These are phyloP conservation scores for Pestalotiopsis sp. DNA, from an alignment of 2,329 filamentous ascomycete species.

Conservation along the genomic window DNA sequence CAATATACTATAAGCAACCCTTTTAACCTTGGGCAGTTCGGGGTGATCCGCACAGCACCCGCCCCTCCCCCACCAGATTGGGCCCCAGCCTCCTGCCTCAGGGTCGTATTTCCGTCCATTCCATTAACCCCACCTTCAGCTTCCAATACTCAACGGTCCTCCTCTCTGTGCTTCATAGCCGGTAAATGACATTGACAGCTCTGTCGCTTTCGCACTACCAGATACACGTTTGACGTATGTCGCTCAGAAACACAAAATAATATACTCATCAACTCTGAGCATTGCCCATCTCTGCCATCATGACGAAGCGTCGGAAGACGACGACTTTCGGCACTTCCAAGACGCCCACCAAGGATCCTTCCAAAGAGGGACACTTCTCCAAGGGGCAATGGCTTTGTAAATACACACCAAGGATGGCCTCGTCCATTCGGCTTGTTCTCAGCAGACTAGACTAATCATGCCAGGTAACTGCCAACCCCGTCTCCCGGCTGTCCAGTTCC, in stretches of 20 bases:
- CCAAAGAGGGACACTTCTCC: conserved; percentile 12
- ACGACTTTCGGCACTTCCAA: conserved; percentile 13
- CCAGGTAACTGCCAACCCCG: conserved; percentile 54
- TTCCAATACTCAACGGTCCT: not conserved
- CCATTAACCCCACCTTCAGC: not conserved
- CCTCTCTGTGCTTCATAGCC: not conserved
- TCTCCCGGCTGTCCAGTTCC: conserved; percentile 49
- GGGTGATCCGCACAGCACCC: not conserved
- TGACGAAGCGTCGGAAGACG: not conserved
- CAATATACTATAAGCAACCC: too few species aligned
- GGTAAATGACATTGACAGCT: not conserved
- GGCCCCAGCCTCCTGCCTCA: not conserved
- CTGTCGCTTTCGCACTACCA: not conserved
- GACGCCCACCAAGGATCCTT: conserved; percentile 12
- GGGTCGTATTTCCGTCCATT: not conserved
- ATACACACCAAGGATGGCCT: not conserved
- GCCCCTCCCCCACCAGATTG: not conserved
- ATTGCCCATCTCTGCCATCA: not conserved
- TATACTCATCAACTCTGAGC: not conserved
- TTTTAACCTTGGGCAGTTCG: not conserved
- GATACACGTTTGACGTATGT: not conserved
- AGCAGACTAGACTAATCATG: not conserved
- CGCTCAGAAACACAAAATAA: not conserved
- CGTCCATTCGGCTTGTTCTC: not conserved
- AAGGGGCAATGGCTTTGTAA: conserved; percentile 26